phyloP scores from a whole-genome alignment of 371 early-diverging fungal species.

The Zopfochytrium polystomum region DNA sequence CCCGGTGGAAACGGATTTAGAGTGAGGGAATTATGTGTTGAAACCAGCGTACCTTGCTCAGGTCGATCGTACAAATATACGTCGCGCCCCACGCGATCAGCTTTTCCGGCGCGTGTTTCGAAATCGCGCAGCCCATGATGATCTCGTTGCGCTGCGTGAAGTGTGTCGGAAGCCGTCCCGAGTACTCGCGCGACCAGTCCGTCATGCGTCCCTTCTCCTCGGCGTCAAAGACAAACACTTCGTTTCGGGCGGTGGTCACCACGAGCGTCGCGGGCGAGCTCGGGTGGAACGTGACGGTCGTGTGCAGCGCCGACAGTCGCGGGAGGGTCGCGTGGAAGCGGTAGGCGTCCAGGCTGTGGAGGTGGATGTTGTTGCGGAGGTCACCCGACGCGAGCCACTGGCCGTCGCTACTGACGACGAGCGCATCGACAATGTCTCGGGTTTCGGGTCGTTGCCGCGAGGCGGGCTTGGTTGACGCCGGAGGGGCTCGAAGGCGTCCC shows the following conservation, averaged over 20 bases:
- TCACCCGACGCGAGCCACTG: slow-evolving; percentile 81
- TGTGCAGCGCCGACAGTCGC: slow-evolving; percentile 59
- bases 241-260: slow-evolving; percentile 65
- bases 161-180: slow-evolving; percentile 59
- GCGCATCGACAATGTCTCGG: slow-evolving; percentile 41
- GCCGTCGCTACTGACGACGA: slow-evolving; percentile 75
- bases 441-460: neutral
- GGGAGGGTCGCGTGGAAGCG: slow-evolving; percentile 72
- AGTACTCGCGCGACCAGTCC: slow-evolving; percentile 74
- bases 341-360: slow-evolving; percentile 69
- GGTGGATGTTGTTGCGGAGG: slow-evolving; percentile 65
- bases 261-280: slow-evolving; percentile 49
- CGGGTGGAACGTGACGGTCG: slow-evolving; percentile 70
- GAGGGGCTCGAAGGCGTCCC: neutral
- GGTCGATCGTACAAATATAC: slow-evolving; percentile 72
- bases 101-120: slow-evolving; percentile 58
- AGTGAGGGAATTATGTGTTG: neutral
- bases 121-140: slow-evolving; percentile 62
- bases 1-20: no score
- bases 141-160: slow-evolving; percentile 64
- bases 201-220: slow-evolving; percentile 58
- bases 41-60: slow-evolving; percentile 40
- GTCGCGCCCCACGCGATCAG: slow-evolving; percentile 66
- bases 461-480: no score
- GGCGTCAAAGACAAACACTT: slow-evolving; percentile 76